Percentiles rank a stretch among this genome's conserved stretches.
Evolutionary conservation across 2,329 filamentous ascomycete genomes (phyloP).

Genomic region (Fusarium tricinctum): DNA sequence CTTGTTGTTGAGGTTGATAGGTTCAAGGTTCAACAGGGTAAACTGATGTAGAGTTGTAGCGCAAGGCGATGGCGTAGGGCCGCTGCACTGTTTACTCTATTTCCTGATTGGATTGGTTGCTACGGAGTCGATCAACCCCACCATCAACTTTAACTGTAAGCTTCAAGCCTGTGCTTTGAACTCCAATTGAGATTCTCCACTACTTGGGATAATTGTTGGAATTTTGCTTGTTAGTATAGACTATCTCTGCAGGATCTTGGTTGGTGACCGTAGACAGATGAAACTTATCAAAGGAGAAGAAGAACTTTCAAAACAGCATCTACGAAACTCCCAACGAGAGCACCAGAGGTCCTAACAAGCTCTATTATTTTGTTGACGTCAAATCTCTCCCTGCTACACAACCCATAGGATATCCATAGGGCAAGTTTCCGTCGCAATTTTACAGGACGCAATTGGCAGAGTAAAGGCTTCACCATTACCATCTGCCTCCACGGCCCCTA

Average conservation of each 20-base stretch:
- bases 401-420: background rate
- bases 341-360: background rate
- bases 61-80: slow-evolving; percentile 35
- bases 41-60: slow-evolving; percentile 7
- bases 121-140: slow-evolving; percentile 47
- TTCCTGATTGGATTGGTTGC: slow-evolving; percentile 54
- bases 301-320: background rate
- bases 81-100: slow-evolving; percentile 50
- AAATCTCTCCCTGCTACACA: background rate
- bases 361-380: background rate
- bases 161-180: background rate
- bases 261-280: background rate
- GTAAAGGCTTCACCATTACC: slow-evolving; percentile 12
- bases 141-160: slow-evolving; percentile 39
- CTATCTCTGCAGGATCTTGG: background rate
- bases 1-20: slow-evolving; percentile 39
- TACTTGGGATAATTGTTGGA: background rate
- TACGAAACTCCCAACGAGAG: background rate
- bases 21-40: slow-evolving; percentile 26
- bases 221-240: background rate
- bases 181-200: background rate
- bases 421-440: background rate
- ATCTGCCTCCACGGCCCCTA: slow-evolving; percentile 44
- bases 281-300: background rate
- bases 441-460: background rate